Base-by-base conservation (phyloP, 2,329 filamentous ascomycete genomes). In the Cercospora sojina region DNA sequence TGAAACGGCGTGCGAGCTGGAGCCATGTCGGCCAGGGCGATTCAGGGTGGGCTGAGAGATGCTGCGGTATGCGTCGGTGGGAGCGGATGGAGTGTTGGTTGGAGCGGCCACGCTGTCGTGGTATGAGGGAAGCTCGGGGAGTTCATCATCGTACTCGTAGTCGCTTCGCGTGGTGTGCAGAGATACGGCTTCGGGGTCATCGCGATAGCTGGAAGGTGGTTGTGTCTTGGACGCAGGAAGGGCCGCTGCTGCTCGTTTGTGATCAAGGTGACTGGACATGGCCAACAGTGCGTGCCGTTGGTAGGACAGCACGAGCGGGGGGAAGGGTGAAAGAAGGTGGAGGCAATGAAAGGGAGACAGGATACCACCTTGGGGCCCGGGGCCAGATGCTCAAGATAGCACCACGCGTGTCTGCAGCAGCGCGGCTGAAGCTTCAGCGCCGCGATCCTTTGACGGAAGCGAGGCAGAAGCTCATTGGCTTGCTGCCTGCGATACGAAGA, bases 81-180 rank as follows among this genome's bases (percentile, higher is more conserved):
- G 60, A 13, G 64, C 49, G 8, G 31, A 27, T n/a, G 43, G 8
- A 25, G 2, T 53, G 18, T 38, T 38, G 31, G 25, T 16, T 25
- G 59, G 67, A 13, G 67, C 68, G 5, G 66, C 64, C 29, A 72
- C 71, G 59, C 72, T 74, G 58, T 75, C 74, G 32, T 58, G 68
- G 65, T 76, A 76, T 10, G 73, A 74, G 13, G 74, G 74, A 2
- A 75, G 66, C 23, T 72, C 61, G 8, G 70, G 68, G 0, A 66
- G 55, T 58, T 72, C 72, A 29, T 73, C 67, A 27, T 35, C 27
- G 66, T 76, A 75, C 9, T 73, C 69, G 65, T 76, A 74, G 62
- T 74, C 71, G 64, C 65, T 68, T 13, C 65, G 69, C 4, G 74
- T 75, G 1, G 74, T 75, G 62, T 72, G 74, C 69, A 76, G 65